Evolutionary conservation across 331 rosid species (phyloP).

Genomic region (Acacia concinna): DNA sequence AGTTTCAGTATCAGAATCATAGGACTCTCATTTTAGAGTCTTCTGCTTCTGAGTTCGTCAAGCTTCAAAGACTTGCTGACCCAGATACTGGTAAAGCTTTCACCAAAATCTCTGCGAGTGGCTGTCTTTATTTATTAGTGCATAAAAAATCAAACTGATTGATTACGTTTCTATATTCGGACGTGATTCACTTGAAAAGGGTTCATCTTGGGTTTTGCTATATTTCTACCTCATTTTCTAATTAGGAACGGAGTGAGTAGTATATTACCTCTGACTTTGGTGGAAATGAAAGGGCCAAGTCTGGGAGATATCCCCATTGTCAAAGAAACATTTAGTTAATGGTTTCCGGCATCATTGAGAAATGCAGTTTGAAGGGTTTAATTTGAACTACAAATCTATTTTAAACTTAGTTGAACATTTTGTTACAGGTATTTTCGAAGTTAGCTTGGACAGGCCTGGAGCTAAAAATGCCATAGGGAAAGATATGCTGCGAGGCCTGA

Average conservation of each 20-base stretch:
- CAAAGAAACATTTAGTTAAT: background rate
- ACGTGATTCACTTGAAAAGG: background rate
- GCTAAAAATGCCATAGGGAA: constrained; percentile 84
- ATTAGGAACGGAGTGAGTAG: too few relatives aligned
- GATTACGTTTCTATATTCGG: background rate
- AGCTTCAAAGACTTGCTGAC: constrained; percentile 56
- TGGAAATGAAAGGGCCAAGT: background rate
- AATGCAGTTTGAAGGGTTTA: background rate
- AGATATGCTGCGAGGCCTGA: constrained; percentile 62
- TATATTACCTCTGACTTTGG: background rate
- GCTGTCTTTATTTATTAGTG: background rate
- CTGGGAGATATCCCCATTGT: background rate
- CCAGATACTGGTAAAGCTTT: constrained; percentile 58
- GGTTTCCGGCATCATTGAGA: background rate
- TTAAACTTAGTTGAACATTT: background rate
- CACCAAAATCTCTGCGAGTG: background rate
- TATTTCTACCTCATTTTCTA: too few relatives aligned
- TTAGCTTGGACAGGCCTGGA: constrained; percentile 69
- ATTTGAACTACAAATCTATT: background rate
- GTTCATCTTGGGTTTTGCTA: background rate
- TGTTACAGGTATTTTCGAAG: constrained; percentile 64
- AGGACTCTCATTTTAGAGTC: constrained; percentile 65
- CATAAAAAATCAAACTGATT: background rate
- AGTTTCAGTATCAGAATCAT: constrained; percentile 27
- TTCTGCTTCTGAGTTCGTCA: constrained; percentile 52